Evolutionary conservation across 2,329 filamentous ascomycete species (phyloP).

Genomic region (Mycogone perniciosa): DNA sequence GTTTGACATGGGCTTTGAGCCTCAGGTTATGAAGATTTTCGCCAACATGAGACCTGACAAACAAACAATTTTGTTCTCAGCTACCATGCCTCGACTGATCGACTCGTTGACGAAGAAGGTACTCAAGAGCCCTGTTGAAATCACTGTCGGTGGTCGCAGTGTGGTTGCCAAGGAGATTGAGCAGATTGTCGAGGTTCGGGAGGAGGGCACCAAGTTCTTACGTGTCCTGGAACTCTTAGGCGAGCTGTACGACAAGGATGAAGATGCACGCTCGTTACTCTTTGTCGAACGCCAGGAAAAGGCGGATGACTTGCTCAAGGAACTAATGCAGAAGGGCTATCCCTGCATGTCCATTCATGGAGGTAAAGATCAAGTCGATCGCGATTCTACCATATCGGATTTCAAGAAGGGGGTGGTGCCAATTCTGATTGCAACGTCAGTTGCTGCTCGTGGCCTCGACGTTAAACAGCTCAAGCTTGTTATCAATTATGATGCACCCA

Average conservation of each 20-base stretch:
- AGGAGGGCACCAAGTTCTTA: constrained; percentile 76
- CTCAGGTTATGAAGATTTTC: constrained; percentile 95
- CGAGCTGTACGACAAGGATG: constrained; percentile 76
- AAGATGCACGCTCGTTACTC: constrained; percentile 82
- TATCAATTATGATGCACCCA: constrained; percentile 90
- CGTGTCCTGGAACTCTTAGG: constrained; percentile 82
- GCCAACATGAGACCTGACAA: constrained; percentile 85
- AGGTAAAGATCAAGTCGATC: constrained; percentile 87
- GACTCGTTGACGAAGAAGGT: constrained; percentile 86
- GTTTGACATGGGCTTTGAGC: constrained; percentile 99
- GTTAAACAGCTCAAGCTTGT: constrained; percentile 95
- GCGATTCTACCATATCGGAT: constrained; percentile 85
- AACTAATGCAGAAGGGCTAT: constrained; percentile 77
- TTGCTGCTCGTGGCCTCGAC: constrained; percentile 89
- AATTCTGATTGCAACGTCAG: constrained; percentile 88
- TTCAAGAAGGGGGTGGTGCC: constrained; percentile 90
- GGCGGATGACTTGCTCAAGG: constrained; percentile 70
- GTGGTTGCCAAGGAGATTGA: constrained; percentile 88
- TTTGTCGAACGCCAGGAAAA: constrained; percentile 93
- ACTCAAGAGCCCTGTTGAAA: constrained; percentile 77
- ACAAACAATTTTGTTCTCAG: constrained; percentile 93
- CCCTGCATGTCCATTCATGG: constrained; percentile 92
- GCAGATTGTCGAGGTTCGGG: constrained; percentile 82
- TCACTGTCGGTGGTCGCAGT: constrained; percentile 82
- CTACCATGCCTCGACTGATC: constrained; percentile 92